Percentiles rank a stretch among this genome's conserved stretches.
These are phyloP conservation scores for Hibiscus trionum DNA, from an alignment of 345 rosid species.

Conservation along the genomic window DNA sequence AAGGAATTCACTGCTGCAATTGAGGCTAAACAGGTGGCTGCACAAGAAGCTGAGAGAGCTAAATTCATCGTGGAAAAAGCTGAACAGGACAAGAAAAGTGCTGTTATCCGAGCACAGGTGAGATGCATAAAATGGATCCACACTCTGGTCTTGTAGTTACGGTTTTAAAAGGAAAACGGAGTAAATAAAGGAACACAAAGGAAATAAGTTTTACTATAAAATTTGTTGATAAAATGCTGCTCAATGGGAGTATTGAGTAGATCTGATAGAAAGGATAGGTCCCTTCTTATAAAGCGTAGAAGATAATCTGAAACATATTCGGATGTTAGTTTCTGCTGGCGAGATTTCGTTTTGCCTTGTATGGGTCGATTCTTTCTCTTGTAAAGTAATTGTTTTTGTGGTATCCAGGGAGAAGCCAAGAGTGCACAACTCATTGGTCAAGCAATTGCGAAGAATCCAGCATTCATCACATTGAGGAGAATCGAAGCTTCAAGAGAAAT, in stretches of 20 bases:
- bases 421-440: slow-evolving; percentile 93
- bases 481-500: slow-evolving; percentile 96
- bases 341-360: not conserved
- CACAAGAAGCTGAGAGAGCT: slow-evolving; percentile 93
- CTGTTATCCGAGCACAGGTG: slow-evolving; percentile 86
- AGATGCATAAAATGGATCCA: not conserved
- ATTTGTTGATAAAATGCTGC: too few relatives aligned
- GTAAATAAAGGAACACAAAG: not conserved
- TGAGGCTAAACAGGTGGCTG: slow-evolving; percentile 94
- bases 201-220: not conserved
- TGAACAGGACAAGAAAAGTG: slow-evolving; percentile 89
- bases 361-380: not conserved
- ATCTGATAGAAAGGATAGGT: too few relatives aligned
- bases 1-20: slow-evolving; percentile 93
- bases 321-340: too few relatives aligned
- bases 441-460: slow-evolving; percentile 87
- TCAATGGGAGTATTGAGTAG: too few relatives aligned
- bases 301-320: too few relatives aligned
- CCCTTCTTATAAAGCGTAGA: too few relatives aligned
- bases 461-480: slow-evolving; percentile 83
- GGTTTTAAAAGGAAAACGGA: not conserved
- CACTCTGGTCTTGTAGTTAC: not conserved
- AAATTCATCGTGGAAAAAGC: slow-evolving; percentile 94
- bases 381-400: not conserved
- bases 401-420: slow-evolving; percentile 75